phyloP scores from a whole-genome alignment of 495 filamentous ascomycete species.

The Tuber magnatum region DNA sequence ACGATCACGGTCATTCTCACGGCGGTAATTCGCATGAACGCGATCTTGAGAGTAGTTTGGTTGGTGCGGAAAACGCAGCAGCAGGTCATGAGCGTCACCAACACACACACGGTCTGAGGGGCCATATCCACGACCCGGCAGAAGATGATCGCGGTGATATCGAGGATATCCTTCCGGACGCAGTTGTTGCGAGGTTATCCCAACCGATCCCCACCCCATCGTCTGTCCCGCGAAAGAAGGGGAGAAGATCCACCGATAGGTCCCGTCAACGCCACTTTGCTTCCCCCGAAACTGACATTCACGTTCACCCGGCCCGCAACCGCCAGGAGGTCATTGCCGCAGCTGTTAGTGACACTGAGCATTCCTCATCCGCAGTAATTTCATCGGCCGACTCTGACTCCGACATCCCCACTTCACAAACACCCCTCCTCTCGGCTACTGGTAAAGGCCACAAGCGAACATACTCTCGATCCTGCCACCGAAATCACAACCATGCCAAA shows the following conservation, averaged over 20 bases:
- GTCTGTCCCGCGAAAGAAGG: conserved; percentile 9
- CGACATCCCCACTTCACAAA: conserved; percentile 48
- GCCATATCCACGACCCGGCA: conserved; percentile 27
- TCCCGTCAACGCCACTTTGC: conserved; percentile 40
- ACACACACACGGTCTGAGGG: conserved; percentile 22
- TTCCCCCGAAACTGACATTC: conserved; percentile 54
- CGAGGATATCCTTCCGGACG: conserved; percentile 47
- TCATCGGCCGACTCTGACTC: conserved; percentile 50
- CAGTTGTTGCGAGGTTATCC: conserved; percentile 40
- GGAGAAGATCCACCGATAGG: conserved; percentile 37
- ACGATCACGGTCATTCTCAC: conserved; percentile 87
- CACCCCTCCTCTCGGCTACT: conserved; percentile 41
- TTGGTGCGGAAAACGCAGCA: conserved; percentile 8
- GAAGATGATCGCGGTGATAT: conserved; percentile 42
- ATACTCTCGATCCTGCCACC: conserved; percentile 56
- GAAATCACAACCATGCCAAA: conserved; percentile 71
- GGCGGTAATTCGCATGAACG: conserved; percentile 46
- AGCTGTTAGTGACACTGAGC: conserved; percentile 48
- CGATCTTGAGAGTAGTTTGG: conserved; percentile 6
- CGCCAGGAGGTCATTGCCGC: conserved; percentile 84
- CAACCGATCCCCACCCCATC: conserved; percentile 32
- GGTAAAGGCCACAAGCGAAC: conserved; percentile 58
- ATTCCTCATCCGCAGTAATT: conserved; percentile 46
- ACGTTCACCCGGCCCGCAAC: conserved; percentile 82
- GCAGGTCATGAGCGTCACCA: conserved; percentile 22